Base-by-base conservation (phyloP, 768 basidiomycete species). In the Heimioporus sp. region DNA sequence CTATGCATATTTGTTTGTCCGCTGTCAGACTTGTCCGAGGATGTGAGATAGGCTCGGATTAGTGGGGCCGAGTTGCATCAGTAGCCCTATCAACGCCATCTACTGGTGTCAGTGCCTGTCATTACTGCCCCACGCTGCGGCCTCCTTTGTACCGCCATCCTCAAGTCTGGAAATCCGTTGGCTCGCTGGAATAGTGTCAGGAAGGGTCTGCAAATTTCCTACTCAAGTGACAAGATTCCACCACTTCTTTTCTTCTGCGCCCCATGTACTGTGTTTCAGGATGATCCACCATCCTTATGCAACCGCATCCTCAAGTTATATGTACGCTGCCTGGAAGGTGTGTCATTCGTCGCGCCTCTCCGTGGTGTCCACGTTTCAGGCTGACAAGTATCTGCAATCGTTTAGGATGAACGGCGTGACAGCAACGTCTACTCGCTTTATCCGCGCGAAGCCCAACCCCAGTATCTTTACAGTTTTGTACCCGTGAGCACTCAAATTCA, bases 221-320 rank as follows among this genome's bases (percentile, higher is more conserved):
- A 43, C 43, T 37, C 39, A 24, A 24, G 24, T 24, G 24, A 24
- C 35, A 37, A 17, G 48, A 47, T 45, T 30, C 6, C 20, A 13
- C 36, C 51, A 24, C 24, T 46, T 35, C 45, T 38, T 51, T 51
- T 44, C 52, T 46, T 48, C 31, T 42, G 39, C 30, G 30, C n/a
- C 54, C 53, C 24, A 65, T 65, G 64, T 24, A 47, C 58, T 56
- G 36, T 51, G 39, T 53, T 43, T 51, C 55, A 65, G 38, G 54
- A 69, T 67, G 58, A 67, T 65, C 39, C 46, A 59, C 49, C 66
- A 67, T 54, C 66, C 66, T 15, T 67, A 67, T 34, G 64, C 53
- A 35, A n/a, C 42, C 9, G 58, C 64, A 42, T 53, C 67, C 21
- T 60, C 67, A 15, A 61, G 56, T 41, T 69, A 61, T 32, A 39